Base-by-base conservation (phyloP, 2,329 filamentous ascomycete genomes). In the Akanthomyces muscarius region DNA sequence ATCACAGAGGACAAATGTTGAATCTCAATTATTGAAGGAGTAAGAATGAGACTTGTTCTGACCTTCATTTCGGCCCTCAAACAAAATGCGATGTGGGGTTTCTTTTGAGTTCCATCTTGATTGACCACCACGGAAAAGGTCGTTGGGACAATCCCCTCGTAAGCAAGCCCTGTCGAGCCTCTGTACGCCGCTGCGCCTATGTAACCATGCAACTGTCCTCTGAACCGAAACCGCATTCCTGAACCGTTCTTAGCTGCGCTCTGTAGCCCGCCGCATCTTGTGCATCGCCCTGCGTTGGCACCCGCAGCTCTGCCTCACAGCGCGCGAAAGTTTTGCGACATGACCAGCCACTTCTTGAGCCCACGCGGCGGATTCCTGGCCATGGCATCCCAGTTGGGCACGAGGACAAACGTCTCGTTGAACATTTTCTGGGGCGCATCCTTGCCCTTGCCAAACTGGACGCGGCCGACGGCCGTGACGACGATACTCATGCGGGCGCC, bases 361-460 rank as follows among this genome's bases (percentile, higher is more conserved):
- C 80, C 80, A 64, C 82, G 81, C 2, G 81, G 74, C 42, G 83
- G 81, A 66, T 84, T 86, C 62, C 77, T 77, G 5, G 76, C 78
- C 67, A 82, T 78, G 0, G 80, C 76, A 66, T 87, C 84, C 84
- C 86, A 83, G 75, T 91, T 91, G 8, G 92, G 91, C 44, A 94
- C 89, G 61, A 97, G 79, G 28, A 96, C 84, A 72, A 96, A 89
- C 0, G 84, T 88, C 74, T 97, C 92, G 70, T 86, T 89, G 73
- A 96, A 96, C 51, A 62, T 86, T 68, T 86, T 86, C 73, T 86
- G 83, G 16, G 83, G 83, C 16, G 85, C 83, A 36, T 88, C 84
- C 68, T 82, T 82, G 64, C 81, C 82, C 64, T 85, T 83, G 55
- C 87, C 87, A 70, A 90, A 89, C 66, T 86, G 83, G 44, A 96